A percentile compares a stretch with the other conserved stretches of the same genome.
Conservation (phyloP, 2,329 filamentous ascomycete species). For the Alternaria sp. region DNA sequence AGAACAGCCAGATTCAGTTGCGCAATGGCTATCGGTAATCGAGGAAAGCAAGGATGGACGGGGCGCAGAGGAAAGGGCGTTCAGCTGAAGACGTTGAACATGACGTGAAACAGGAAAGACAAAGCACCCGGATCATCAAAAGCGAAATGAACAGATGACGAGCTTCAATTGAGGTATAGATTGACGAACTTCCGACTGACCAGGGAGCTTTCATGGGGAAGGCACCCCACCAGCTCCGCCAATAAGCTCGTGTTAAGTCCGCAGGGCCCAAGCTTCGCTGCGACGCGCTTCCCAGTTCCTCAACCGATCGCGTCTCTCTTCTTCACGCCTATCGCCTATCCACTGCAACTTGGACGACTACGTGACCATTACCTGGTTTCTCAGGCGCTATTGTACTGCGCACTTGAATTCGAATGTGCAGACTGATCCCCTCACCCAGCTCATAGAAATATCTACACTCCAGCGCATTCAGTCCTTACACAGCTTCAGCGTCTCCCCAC, state of each 20-base stretch:
- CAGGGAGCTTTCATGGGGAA: slow-evolving; percentile 24
- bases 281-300: background rate
- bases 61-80: background rate
- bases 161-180: slow-evolving; percentile 4
- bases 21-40: background rate
- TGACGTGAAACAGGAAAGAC: background rate
- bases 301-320: background rate
- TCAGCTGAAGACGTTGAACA: background rate
- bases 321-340: background rate
- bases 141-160: background rate
- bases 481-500: background rate
- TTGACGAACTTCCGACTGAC: slow-evolving; percentile 10
- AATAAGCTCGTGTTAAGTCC: slow-evolving; percentile 21
- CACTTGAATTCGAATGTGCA: background rate
- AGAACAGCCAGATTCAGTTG: background rate
- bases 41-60: background rate
- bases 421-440: background rate
- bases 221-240: slow-evolving; percentile 14
- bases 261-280: slow-evolving; percentile 17
- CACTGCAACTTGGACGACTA: background rate
- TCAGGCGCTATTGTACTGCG: background rate
- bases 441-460: background rate
- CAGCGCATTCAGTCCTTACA: background rate
- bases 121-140: background rate
- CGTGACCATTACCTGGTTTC: background rate